Evolutionary conservation across 768 basidiomycete species (phyloP), one percentile per base, ranked within the genome.

Genomic region (Leccinum arenicola): DNA sequence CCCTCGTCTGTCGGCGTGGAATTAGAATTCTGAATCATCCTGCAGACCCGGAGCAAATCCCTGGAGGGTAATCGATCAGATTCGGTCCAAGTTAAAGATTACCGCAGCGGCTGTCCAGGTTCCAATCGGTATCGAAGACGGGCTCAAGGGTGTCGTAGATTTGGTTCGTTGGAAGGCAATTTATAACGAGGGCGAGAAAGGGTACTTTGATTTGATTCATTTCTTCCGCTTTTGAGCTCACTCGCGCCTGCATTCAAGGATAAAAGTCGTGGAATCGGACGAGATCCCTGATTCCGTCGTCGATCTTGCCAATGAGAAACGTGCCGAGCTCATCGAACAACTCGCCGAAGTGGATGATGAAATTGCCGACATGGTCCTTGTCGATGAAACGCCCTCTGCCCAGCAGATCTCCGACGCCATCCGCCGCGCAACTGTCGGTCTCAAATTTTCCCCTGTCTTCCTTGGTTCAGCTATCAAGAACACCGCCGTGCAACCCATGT

Each of bases 391-490:
- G 2, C 93, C 95, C 19, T 83, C 79, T 56, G 82, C 85, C 56
- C 71, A 74, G 29, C 90, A 95, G 72, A 84, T 99, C 43, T 85
- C 85, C 5, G 81, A 79, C 29, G 96, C 95, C 17, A 88, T 99
- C 65, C 87, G 95, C 19, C 91, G 97, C 36, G 83, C 93, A 3
- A 98, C 97, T 1, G 82, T 93, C 66, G 76, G 81, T 11, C 86
- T 94, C 68, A 93, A 90, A 63, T 98, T 99, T 76, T 91, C 93
- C 0, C 97, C 97, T 1, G 97, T 99, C 55, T 97, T 98, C 77
- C 78, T 98, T 60, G 97, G 97, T 43, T 96, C 95, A 6, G 97
- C 97, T 0, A 89, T 98, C 69, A 98, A 97, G 80, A 99, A 99
- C 74, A 95, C 94, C 8, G 93, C 85, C 40, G 89, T 99, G 6